Conservation (phyloP, 106 monocot genomes). For the Dendrobium huoshanense region DNA sequence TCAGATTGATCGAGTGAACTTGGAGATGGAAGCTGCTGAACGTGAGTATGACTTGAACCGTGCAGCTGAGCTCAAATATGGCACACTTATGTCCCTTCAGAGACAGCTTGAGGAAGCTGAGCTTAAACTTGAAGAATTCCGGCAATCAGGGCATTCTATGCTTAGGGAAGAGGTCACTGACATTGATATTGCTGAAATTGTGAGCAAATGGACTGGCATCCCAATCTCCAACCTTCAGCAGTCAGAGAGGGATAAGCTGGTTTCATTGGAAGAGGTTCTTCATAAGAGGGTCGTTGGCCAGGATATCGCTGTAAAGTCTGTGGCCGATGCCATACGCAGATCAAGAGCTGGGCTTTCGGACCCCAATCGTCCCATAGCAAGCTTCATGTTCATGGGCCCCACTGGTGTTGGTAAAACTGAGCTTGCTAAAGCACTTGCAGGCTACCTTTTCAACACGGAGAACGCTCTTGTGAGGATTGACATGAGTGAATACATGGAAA, state of each 20-base stretch:
- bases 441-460: constrained; percentile 84
- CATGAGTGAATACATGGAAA: constrained; percentile 99
- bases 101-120: constrained; percentile 80
- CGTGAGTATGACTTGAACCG: constrained; percentile 85
- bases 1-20: constrained; percentile 84
- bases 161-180: constrained; percentile 92
- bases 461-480: constrained; percentile 89
- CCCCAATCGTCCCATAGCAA: constrained; percentile 88
- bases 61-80: constrained; percentile 93
- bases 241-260: constrained; percentile 75
- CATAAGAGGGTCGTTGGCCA: constrained; percentile 84
- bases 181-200: constrained; percentile 86
- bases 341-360: constrained; percentile 85
- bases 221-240: constrained; percentile 83
- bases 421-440: constrained; percentile 80
- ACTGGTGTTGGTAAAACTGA: constrained; percentile 98
- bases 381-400: constrained; percentile 97
- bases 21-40: constrained; percentile 96
- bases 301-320: constrained; percentile 80
- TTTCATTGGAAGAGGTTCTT: constrained; percentile 66
- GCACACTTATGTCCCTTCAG: constrained; percentile 71
- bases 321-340: constrained; percentile 84
- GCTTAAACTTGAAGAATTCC: constrained; percentile 69
- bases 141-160: constrained; percentile 66
- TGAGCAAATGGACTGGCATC: constrained; percentile 96